Conservation (phyloP, 1,284 basidiomycete species). For the Irpex sp. region DNA sequence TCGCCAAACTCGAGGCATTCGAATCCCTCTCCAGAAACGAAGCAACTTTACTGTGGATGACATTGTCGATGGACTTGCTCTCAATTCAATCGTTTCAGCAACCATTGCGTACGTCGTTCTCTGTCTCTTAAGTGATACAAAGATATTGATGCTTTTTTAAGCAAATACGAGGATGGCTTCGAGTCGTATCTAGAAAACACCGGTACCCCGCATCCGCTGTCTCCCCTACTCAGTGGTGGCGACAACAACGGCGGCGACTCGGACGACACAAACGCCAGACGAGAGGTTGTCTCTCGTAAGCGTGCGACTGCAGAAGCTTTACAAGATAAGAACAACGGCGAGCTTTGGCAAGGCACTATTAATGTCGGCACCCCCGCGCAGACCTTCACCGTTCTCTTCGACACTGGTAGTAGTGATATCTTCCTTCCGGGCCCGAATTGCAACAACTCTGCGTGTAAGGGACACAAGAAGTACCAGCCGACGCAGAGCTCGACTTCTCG, state of each 20-base stretch:
- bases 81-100: background rate
- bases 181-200: slow-evolving; percentile 7
- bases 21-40: slow-evolving; percentile 7
- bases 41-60: background rate
- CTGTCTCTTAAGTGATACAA: background rate
- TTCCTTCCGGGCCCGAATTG: slow-evolving; percentile 36
- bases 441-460: slow-evolving; percentile 23
- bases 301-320: slow-evolving; percentile 2
- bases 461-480: slow-evolving; percentile 30
- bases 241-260: background rate
- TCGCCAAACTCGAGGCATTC: background rate
- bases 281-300: background rate
- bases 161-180: slow-evolving; percentile 10
- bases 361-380: slow-evolving; percentile 34
- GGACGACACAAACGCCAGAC: background rate
- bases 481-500: slow-evolving; percentile 22
- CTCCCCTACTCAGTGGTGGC: background rate
- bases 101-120: slow-evolving; percentile 1
- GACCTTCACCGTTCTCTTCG: slow-evolving; percentile 14
- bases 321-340: slow-evolving; percentile 21
- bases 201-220: slow-evolving; percentile 4
- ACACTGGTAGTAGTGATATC: slow-evolving; percentile 32
- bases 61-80: background rate
- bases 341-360: slow-evolving; percentile 35
- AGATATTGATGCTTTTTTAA: background rate